phyloP scores from a whole-genome alignment of 306 rosid species.

The Dryas alaskensis region DNA sequence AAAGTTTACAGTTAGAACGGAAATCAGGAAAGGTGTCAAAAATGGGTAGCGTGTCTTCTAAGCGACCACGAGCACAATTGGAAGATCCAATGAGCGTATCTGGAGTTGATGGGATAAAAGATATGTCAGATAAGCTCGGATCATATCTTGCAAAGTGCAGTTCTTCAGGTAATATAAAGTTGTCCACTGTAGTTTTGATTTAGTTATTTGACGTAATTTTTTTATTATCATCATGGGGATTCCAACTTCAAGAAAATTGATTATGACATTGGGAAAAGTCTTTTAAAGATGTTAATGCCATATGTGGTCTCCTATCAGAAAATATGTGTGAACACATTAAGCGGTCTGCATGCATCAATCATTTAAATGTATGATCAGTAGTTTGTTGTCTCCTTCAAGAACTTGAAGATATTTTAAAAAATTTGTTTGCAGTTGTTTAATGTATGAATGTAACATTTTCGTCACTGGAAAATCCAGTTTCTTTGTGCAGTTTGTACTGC shows the following conservation, averaged over 20 bases:
- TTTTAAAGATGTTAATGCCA: neutral
- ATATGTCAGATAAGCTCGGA: conserved; percentile 49
- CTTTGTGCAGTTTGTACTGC: neutral
- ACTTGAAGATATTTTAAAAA: neutral
- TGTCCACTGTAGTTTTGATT: neutral
- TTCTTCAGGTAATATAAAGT: conserved; percentile 55
- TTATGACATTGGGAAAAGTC: neutral
- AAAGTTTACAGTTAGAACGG: conserved; percentile 43
- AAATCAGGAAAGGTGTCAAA: conserved; percentile 55
- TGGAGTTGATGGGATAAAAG: conserved; percentile 54
- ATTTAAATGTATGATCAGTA: neutral
- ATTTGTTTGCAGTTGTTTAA: neutral
- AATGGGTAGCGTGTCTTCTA: conserved; percentile 47
- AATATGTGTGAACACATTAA: neutral
- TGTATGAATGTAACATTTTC: neutral
- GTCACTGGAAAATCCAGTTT: neutral
- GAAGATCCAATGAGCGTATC: conserved; percentile 40
- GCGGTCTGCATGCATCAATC: neutral
- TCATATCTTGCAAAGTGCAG: conserved; percentile 43
- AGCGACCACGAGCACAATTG: conserved; percentile 55
- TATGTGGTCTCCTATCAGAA: neutral
- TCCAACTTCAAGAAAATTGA: conserved; percentile 1
- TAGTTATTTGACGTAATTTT: neutral
- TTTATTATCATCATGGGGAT: neutral
- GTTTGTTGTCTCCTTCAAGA: neutral